Percentiles rank a stretch among this genome's conserved stretches.
Evolutionary conservation across 768 basidiomycete species (phyloP).

Genomic region (Xerocomellus dryophilus): DNA sequence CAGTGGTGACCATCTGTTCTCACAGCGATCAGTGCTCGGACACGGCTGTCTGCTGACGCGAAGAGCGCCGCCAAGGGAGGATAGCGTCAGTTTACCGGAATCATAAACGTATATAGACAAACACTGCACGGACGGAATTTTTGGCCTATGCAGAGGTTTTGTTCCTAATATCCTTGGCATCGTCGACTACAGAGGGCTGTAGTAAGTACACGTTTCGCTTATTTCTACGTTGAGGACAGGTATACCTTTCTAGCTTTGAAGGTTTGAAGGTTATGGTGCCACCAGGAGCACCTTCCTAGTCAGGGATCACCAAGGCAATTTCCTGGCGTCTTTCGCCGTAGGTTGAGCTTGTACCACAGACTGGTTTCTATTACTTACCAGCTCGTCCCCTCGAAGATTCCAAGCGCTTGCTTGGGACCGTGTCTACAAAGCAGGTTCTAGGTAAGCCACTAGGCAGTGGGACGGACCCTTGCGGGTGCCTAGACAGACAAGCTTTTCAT

Average conservation of each 20-base stretch:
- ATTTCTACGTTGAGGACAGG: background rate
- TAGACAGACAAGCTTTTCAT: background rate
- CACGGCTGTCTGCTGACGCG: constrained; percentile 40
- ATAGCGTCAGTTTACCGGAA: constrained; percentile 39
- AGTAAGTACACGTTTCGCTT: constrained; percentile 27
- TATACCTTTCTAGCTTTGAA: constrained; percentile 35
- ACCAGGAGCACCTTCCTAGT: constrained; percentile 38
- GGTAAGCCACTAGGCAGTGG: constrained; percentile 3
- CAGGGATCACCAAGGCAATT: constrained; percentile 39
- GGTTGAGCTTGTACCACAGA: constrained; percentile 43
- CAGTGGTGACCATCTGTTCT: constrained; percentile 31
- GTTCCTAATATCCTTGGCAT: constrained; percentile 42
- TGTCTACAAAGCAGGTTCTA: constrained; percentile 49
- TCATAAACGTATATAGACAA: constrained; percentile 43
- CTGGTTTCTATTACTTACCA: background rate
- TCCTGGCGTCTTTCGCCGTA: constrained; percentile 40
- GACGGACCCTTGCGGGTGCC: background rate
- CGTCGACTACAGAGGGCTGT: constrained; percentile 43
- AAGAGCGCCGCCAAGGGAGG: constrained; percentile 38
- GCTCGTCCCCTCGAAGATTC: constrained; percentile 29
- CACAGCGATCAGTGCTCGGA: constrained; percentile 34
- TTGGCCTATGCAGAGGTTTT: constrained; percentile 43
- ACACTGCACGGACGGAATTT: constrained; percentile 41
- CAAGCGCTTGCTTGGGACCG: constrained; percentile 55
- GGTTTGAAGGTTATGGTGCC: constrained; percentile 46